Base-by-base conservation (phyloP, 768 basidiomycete species). In the Lentinula boryana region DNA sequence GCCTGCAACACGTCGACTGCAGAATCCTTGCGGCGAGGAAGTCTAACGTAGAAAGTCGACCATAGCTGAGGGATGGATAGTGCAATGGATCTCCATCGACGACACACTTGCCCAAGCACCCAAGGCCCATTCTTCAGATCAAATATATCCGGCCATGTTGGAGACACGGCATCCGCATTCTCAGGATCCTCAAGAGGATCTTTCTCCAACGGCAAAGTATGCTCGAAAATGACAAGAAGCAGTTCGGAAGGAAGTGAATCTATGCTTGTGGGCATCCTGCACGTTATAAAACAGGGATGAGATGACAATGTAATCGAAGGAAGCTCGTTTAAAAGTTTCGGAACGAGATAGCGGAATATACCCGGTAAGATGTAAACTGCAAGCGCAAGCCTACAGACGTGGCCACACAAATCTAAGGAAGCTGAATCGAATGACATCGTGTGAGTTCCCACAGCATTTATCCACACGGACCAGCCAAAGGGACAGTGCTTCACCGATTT, bases 61-160 rank as follows among this genome's bases (percentile, higher is more conserved):
- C 55, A 56, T 31, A 56, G 55, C 7, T 56, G 23, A 9, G 36
- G 55, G 9, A 56, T 40, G 31, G 55, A 56, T 21, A 56, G 27
- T 16, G 40, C 36, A 9, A 56, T 36, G 23, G 13, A 41, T 43
- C 55, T 56, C 55, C 55, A 56, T 43, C 40, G 8, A 23, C 38
- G 23, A 21, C 55, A 56, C 55, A 56, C 55, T 56, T 56, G 36
- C 38, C 5, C 55, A 27, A 56, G 55, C 40, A 43, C 55, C 55
- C 55, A 56, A 23, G 55, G 55, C 12, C 55, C 55, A 10, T 44
- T 7, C 9, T 56, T 27, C 13, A 56, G 12, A 23, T 56, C 40
- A 7, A 40, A 56, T 41, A 56, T 31, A 43, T 56, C 38, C 2
- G 36, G 55, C 55, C 55, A 56, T 41, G 55, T 8, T 5, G 38